A percentile compares a stretch with the other conserved stretches of the same genome.
Conservation (phyloP, 2,329 filamentous ascomycete genomes). For the Aspergillus costaricaensis region DNA sequence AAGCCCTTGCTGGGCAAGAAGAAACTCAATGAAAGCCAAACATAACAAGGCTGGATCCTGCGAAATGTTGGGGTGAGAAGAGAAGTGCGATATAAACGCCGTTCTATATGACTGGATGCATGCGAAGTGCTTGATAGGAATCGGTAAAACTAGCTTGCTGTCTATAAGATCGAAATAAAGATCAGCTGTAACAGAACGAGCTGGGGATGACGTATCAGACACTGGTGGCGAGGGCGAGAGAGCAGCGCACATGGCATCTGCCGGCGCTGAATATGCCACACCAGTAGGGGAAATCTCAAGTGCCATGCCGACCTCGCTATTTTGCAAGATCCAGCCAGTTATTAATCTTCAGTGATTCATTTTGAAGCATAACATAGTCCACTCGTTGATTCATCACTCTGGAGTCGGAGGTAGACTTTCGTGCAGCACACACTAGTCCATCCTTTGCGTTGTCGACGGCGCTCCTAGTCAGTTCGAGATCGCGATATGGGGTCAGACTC, state of each 20-base stretch:
- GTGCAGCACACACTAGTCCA: not conserved
- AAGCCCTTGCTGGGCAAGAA: conserved; percentile 1
- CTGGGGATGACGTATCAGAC: conserved; percentile 1
- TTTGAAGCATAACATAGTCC: not conserved
- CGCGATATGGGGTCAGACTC: not conserved
- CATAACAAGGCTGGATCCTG: conserved; percentile 7
- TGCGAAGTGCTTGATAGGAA: conserved; percentile 4
- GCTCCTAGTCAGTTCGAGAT: not conserved
- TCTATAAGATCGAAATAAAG: conserved; percentile 8
- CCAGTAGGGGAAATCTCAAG: conserved; percentile 3
- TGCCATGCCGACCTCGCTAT: conserved; percentile 11
- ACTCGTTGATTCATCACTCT: not conserved
- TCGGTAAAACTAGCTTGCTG: conserved; percentile 1
- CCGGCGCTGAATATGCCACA: conserved; percentile 7
- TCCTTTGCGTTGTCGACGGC: not conserved
- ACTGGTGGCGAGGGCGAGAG: not conserved
- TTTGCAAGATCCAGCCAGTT: not conserved
- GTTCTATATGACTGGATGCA: conserved; percentile 11
- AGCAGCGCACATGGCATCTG: not conserved
- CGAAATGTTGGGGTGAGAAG: not conserved
- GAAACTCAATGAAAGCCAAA: conserved; percentile 16
- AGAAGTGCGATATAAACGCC: conserved; percentile 12
- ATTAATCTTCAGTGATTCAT: not conserved
- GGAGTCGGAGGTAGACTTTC: no score
- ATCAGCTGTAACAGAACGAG: not conserved